Conservation (phyloP, 2,329 filamentous ascomycete species). For the Intubia oerlemansii region DNA sequence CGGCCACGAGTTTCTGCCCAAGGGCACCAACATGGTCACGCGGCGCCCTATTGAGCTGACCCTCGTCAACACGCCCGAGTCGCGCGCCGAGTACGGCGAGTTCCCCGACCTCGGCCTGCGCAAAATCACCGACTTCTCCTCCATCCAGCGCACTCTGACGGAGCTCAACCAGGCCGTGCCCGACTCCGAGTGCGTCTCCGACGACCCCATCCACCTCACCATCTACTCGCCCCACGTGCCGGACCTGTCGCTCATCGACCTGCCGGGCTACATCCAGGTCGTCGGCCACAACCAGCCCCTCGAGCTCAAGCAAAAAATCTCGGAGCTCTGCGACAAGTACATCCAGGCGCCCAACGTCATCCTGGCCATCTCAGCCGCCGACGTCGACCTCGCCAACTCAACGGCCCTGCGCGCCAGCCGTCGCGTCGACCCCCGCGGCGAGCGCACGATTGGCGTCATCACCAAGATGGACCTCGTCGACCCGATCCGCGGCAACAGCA, state of each 20-base stretch:
- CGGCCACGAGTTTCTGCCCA: slow-evolving; percentile 91
- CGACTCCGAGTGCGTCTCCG: slow-evolving; percentile 81
- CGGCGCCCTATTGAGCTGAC: slow-evolving; percentile 89
- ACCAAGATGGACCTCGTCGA: slow-evolving; percentile 99
- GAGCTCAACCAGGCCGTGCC: slow-evolving; percentile 87
- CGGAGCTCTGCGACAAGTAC: slow-evolving; percentile 93
- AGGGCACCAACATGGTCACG: slow-evolving; percentile 98
- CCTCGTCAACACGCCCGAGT: slow-evolving; percentile 80
- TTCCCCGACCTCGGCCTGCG: slow-evolving; percentile 81
- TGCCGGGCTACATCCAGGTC: slow-evolving; percentile 95
- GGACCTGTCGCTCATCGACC: slow-evolving; percentile 84
- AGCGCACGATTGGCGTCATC: slow-evolving; percentile 93
- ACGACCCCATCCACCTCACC: slow-evolving; percentile 88
- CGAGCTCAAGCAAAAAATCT: slow-evolving; percentile 86
- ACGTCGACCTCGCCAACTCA: slow-evolving; percentile 93
- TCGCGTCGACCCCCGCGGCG: slow-evolving; percentile 79
- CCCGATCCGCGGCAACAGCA: slow-evolving; percentile 50
- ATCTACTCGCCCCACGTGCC: slow-evolving; percentile 93
- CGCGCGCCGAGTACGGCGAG: slow-evolving; percentile 78
- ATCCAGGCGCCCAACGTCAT: slow-evolving; percentile 94
- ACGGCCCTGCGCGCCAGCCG: slow-evolving; percentile 77
- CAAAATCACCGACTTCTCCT: slow-evolving; percentile 76
- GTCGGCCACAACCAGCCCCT: slow-evolving; percentile 75
- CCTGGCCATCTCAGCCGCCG: slow-evolving; percentile 87
- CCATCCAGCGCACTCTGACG: slow-evolving; percentile 82